Evolutionary conservation across 768 basidiomycete genomes (phyloP), one percentile per base, ranked within the genome.

Genomic region (Kwoniella shandongensis): DNA sequence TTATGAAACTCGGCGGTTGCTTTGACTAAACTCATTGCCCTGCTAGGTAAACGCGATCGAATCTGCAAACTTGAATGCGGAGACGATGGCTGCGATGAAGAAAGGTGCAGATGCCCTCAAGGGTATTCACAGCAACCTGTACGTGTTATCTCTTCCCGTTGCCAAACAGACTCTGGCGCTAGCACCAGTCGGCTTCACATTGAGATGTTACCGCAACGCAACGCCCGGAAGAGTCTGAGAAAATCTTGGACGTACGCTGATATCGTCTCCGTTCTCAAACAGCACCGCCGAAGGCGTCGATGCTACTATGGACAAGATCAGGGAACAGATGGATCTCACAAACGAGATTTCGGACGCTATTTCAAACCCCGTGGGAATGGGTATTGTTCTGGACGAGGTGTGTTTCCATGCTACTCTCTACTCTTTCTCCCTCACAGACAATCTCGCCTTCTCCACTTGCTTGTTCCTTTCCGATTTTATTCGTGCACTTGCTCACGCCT

Each of bases 11-110:
- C 40, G 8, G 17, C 35, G 35, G 10, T 36, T 36, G 17, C 17
- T 36, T 8, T 17, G 8, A 36, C 35, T 36, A 36, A 8, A 8
- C 8, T 36, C 35, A 36, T 36, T 17, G 35, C 17, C 10, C 35
- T 36, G 8, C 17, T 32, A 80, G 79, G 87, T 98, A 57, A 93
- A 93, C 79, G 94, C 94, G 18, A 83, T 98, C 42, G 96, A 98
- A 77, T 90, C 89, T 15, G 96, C 96, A 41, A 98, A 97, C 80
- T 83, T 98, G 77, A 98, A 99, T 76, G 87, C 88, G 71, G 92
- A 97, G 82, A 97, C 92, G 13, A 91, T 99, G 88, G 81, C 84
- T 20, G 92, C 89, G 25, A 96, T 99, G 89, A 96, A 92, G 87
- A 88, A 88, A 77, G 94, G 89, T 35, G 83, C 91, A 0, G 85